Evolutionary conservation across 2,329 filamentous ascomycete species (phyloP).

Genomic region (Tolypocladium album): DNA sequence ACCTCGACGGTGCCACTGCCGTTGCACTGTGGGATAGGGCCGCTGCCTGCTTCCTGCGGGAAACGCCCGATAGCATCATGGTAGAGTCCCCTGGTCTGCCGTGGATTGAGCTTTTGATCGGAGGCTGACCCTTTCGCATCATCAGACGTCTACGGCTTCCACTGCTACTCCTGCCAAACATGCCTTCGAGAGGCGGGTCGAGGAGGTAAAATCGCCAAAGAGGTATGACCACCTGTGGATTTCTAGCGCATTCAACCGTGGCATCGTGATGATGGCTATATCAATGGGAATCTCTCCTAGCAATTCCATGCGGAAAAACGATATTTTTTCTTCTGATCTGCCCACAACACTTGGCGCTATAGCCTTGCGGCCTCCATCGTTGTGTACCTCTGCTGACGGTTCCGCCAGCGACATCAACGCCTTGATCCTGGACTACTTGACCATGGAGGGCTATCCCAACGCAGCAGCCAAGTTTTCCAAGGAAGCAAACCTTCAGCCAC

Average conservation of each 20-base stretch:
- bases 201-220: conserved; percentile 79
- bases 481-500: conserved; percentile 77
- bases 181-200: conserved; percentile 70
- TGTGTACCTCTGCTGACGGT: conserved; percentile 13
- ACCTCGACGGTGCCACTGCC: neutral
- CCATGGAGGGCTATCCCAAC: conserved; percentile 87
- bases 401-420: conserved; percentile 77
- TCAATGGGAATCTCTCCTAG: conserved; percentile 99
- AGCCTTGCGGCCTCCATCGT: conserved; percentile 2
- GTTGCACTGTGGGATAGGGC: conserved; percentile 4
- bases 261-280: conserved; percentile 67
- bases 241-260: neutral
- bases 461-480: conserved; percentile 88
- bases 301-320: conserved; percentile 71
- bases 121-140: neutral
- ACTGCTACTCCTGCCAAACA: conserved; percentile 60
- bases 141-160: conserved; percentile 60
- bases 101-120: neutral
- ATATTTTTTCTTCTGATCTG: conserved; percentile 47
- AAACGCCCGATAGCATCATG: conserved; percentile 6
- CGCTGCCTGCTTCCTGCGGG: conserved; percentile 3
- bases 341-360: neutral
- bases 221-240: conserved; percentile 50
- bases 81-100: conserved; percentile 3
- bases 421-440: conserved; percentile 92